Evolutionary conservation across 2,329 filamentous ascomycete genomes (phyloP).

Genomic region (Scedosporium minutisporum): DNA sequence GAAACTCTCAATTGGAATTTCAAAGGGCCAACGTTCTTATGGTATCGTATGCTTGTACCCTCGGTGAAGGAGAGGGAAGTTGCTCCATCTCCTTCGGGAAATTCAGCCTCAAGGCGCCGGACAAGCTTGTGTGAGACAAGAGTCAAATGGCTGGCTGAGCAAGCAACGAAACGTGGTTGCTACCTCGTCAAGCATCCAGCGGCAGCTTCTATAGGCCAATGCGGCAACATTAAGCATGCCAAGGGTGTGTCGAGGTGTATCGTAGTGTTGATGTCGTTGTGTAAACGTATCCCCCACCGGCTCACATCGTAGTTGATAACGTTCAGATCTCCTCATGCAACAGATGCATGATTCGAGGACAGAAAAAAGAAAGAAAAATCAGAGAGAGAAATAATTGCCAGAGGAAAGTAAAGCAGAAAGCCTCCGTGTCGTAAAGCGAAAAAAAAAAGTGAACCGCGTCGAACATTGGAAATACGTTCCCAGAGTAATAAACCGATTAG

Average conservation of each 20-base stretch:
- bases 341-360: neutral
- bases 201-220: neutral
- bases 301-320: neutral
- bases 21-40: neutral
- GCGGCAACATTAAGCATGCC: neutral
- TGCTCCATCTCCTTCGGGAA: neutral
- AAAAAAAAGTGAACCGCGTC: neutral
- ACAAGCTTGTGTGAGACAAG: neutral
- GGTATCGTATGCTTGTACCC: neutral
- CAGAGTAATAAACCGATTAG: neutral
- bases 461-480: neutral
- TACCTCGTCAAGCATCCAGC: neutral
- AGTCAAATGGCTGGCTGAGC: neutral
- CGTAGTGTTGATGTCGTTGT: neutral
- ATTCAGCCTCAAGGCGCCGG: neutral
- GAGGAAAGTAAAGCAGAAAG: neutral
- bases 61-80: neutral
- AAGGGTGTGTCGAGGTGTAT: neutral
- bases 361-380: neutral
- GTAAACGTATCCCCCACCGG: constrained; percentile 2
- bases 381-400: neutral
- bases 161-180: neutral
- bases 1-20: neutral
- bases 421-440: neutral
- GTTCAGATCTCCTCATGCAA: neutral